Evolutionary conservation across 345 rosid genomes (phyloP).

Genomic region (Chamaenerion angustifolium): DNA sequence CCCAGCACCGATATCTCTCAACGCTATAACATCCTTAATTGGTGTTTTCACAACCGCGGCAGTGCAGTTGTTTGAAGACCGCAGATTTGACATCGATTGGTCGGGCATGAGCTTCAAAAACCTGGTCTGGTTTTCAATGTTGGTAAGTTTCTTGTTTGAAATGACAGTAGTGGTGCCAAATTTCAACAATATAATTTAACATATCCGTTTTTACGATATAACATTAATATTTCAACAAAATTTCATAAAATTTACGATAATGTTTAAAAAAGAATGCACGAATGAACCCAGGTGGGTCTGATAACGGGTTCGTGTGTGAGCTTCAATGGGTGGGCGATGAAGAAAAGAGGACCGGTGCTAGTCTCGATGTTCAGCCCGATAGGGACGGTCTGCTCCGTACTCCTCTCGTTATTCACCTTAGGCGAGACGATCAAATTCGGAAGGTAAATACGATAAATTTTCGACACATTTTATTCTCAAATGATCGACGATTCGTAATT

Average conservation of each 20-base stretch:
- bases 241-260: no score
- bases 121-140: constrained; percentile 34
- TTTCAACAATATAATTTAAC: no score
- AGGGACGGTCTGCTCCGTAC: constrained; percentile 56
- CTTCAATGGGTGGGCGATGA: constrained; percentile 98
- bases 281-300: constrained; percentile 46
- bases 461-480: neutral
- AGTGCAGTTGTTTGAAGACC: constrained; percentile 34
- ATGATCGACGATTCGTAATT: neutral
- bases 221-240: no score
- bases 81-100: constrained; percentile 17
- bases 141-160: constrained; percentile 48
- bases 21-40: constrained; percentile 66
- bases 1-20: constrained; percentile 85
- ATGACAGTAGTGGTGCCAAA: no score
- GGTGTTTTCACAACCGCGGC: constrained; percentile 53
- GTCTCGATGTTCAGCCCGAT: constrained; percentile 86
- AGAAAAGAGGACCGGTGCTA: constrained; percentile 83
- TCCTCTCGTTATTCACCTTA: constrained; percentile 41
- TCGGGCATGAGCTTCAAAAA: constrained; percentile 21
- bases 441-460: constrained; percentile 30
- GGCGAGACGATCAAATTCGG: constrained; percentile 55
- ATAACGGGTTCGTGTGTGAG: constrained; percentile 67
- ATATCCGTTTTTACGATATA: no score
- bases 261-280: no score